These are phyloP conservation scores for Uncinocarpus reesii DNA, from an alignment of 2,329 filamentous ascomycete species.

Conservation along the genomic window DNA sequence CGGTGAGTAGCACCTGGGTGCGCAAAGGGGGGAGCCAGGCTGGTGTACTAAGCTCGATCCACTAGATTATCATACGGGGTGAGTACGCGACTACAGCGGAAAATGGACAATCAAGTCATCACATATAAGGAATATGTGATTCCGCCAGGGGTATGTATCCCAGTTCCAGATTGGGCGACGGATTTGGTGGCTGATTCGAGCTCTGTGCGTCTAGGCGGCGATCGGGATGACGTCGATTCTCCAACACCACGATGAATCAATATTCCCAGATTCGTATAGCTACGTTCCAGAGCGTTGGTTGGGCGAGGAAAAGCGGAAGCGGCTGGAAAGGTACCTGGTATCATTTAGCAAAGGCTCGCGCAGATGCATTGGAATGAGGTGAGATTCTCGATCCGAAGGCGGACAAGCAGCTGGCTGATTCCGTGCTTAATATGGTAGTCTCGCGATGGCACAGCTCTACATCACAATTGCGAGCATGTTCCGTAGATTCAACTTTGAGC, in stretches of 20 bases:
- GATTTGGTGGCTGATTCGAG: no score
- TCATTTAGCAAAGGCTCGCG: constrained; percentile 20
- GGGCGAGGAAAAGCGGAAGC: constrained; percentile 14
- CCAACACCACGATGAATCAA: constrained; percentile 19
- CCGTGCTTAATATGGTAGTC: constrained; percentile 5
- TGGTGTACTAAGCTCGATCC: neutral
- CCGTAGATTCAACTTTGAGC: constrained; percentile 15
- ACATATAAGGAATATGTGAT: constrained; percentile 17
- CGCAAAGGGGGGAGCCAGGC: no score
- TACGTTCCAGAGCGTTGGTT: constrained; percentile 22
- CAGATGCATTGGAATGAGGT: constrained; percentile 20
- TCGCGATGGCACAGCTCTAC: constrained; percentile 15
- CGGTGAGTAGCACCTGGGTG: constrained; percentile 9
- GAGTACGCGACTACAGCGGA: constrained; percentile 16
- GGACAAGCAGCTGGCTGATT: neutral
- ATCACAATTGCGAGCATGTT: constrained; percentile 13
- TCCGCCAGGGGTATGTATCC: constrained; percentile 18
- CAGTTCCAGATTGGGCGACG: no score
- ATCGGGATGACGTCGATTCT: constrained; percentile 20
- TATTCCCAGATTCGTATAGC: constrained; percentile 20
- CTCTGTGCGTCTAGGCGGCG: constrained; percentile 15
- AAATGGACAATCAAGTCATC: constrained; percentile 14
- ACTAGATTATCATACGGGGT: constrained; percentile 18
- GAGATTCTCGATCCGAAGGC: neutral
- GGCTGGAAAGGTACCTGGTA: constrained; percentile 20